A percentile compares a stretch with the other conserved stretches of the same genome.
Conservation (phyloP, 768 basidiomycete genomes). For the Gloeostereum incarnatum region DNA sequence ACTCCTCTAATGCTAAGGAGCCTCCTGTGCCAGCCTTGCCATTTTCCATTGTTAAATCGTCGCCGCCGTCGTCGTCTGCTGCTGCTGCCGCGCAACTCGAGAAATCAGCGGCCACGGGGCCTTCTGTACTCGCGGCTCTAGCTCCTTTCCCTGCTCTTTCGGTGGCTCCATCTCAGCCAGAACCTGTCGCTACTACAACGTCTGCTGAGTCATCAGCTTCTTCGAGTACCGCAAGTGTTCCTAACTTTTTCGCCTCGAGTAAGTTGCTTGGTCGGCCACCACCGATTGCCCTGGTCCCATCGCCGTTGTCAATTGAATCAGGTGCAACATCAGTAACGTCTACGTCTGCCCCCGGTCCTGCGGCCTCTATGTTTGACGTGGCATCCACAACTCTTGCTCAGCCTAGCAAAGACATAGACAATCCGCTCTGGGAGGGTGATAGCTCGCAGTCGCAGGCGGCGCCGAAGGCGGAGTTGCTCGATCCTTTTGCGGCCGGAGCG, state of each 20-base stretch:
- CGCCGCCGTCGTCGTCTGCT: conserved; percentile 9
- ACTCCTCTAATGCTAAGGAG: conserved; percentile 42
- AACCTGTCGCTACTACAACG: neutral
- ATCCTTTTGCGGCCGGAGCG: conserved; percentile 6
- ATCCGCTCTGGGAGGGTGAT: conserved; percentile 35
- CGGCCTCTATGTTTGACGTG: conserved; percentile 10
- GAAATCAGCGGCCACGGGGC: neutral
- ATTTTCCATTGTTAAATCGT: conserved; percentile 41
- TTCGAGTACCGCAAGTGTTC: conserved; percentile 23
- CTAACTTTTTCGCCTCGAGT: conserved; percentile 52
- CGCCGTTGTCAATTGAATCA: conserved; percentile 16
- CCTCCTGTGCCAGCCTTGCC: conserved; percentile 58
- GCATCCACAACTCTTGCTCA: conserved; percentile 14
- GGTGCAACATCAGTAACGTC: conserved; percentile 7
- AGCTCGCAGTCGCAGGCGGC: conserved; percentile 14
- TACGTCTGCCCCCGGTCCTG: conserved; percentile 9
- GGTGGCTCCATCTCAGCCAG: neutral
- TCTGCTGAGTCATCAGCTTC: conserved; percentile 7
- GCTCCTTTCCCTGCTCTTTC: neutral
- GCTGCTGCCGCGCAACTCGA: conserved; percentile 5
- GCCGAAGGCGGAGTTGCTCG: conserved; percentile 7
- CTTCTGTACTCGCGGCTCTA: neutral
- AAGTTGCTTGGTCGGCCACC: conserved; percentile 3
- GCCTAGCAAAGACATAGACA: conserved; percentile 29
- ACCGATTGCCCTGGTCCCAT: conserved; percentile 32